phyloP scores from a whole-genome alignment of 148 eudicot species.

The Dianthus caryophyllus region DNA sequence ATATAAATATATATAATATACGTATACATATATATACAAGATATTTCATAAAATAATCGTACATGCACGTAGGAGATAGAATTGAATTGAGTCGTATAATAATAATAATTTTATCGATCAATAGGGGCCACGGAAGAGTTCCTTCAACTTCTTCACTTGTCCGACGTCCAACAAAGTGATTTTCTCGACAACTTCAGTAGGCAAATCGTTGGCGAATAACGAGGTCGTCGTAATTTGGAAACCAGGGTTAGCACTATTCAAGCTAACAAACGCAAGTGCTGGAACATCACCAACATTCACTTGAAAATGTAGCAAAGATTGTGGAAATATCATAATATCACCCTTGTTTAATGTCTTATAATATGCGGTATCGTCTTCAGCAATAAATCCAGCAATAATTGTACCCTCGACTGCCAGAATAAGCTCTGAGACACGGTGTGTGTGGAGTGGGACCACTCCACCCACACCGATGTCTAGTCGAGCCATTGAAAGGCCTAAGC shows the following conservation, averaged over 20 bases:
- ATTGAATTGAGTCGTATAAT: no score
- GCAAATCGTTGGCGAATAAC: conserved; percentile 9
- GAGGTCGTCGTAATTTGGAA: conserved; percentile 10
- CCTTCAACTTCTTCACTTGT: conserved; percentile 22
- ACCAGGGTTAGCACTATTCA: conserved; percentile 19
- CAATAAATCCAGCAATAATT: conserved; percentile 22
- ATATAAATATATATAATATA: no score
- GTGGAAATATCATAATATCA: conserved; percentile 22
- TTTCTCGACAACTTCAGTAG: conserved; percentile 2
- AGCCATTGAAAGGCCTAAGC: neutral
- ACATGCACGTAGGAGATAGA: no score
- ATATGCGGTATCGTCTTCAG: conserved; percentile 7
- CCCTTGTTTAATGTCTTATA: conserved; percentile 18
- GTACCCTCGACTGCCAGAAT: conserved; percentile 7
- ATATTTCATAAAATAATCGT: no score
- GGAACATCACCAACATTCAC: conserved; percentile 18
- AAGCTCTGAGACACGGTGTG: conserved; percentile 20
- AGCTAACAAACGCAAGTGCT: conserved; percentile 21
- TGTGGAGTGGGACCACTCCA: conserved; percentile 16
- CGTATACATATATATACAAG: no score
- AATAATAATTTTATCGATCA: neutral
- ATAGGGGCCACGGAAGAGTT: conserved; percentile 14
- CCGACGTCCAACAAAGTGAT: conserved; percentile 9
- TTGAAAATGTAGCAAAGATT: conserved; percentile 16
- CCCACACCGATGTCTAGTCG: conserved; percentile 21